Conservation (phyloP, 73 alveolate species). For the Effrenium voratum region DNA sequence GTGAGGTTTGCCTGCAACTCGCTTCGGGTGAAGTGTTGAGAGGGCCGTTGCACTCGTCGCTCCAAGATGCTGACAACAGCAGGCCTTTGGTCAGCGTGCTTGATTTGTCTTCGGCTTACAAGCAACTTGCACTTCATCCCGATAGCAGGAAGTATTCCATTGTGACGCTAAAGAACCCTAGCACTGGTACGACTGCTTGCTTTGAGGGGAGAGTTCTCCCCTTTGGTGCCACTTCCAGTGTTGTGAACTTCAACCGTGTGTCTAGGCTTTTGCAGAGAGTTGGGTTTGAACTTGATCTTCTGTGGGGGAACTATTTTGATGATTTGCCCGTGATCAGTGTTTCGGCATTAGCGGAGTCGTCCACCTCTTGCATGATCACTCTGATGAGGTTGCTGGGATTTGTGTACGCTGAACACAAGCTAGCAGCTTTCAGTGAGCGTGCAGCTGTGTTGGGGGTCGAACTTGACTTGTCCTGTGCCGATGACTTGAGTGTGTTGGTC, state of each 20-base stretch:
- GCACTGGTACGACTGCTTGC: neutral
- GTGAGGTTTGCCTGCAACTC: neutral
- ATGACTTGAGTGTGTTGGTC: neutral
- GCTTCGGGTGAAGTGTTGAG: neutral
- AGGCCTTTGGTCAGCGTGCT: neutral
- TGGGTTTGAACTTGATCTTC: neutral
- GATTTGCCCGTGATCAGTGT: neutral
- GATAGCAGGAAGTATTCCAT: neutral
- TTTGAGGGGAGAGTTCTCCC: neutral
- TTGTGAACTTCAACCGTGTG: neutral
- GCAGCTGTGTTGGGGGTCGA: constrained; percentile 30
- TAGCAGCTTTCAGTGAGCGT: neutral
- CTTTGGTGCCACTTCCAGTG: neutral
- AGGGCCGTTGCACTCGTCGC: neutral
- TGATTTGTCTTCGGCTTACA: neutral
- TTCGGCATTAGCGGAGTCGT: neutral
- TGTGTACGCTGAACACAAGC: neutral
- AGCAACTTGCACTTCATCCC: neutral
- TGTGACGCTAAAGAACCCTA: neutral
- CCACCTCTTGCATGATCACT: neutral
- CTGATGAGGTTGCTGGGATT: neutral
- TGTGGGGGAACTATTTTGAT: neutral
- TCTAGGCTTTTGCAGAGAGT: no score
- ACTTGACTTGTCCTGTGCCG: neutral
- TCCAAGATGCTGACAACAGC: neutral